These are phyloP conservation scores for Cyanidium caldarium DNA, from an alignment of 23 red algal genomes.

Conservation along the genomic window DNA sequence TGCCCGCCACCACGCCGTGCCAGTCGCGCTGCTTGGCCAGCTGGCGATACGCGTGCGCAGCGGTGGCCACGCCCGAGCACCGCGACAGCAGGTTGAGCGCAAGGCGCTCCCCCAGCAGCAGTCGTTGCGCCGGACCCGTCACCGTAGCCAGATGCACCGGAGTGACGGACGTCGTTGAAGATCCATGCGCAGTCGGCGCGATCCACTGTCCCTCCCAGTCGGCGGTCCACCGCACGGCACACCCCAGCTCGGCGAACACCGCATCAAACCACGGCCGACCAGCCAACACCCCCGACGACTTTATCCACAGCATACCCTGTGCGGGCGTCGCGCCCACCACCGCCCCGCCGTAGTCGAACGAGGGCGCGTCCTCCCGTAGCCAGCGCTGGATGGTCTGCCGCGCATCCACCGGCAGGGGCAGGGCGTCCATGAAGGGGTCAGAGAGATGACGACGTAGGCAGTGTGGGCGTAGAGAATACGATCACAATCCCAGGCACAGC, in stretches of 20 bases:
- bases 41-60: constrained; percentile 1
- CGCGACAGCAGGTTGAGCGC: constrained; percentile 61
- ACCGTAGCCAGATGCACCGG: constrained; percentile 27
- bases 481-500: too few relatives aligned
- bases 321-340: constrained; percentile 9
- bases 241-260: constrained; percentile 46
- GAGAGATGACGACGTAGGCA: too few relatives aligned
- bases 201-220: not conserved
- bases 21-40: constrained; percentile 22
- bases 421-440: too few relatives aligned
- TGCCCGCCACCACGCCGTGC: constrained; percentile 59
- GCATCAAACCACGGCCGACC: constrained; percentile 69
- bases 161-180: not conserved
- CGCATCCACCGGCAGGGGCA: not conserved
- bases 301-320: constrained; percentile 42
- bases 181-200: not conserved
- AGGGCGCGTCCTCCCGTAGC: constrained; percentile 75
- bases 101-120: constrained; percentile 66
- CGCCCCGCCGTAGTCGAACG: constrained; percentile 48
- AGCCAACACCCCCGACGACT: constrained; percentile 45
- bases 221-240: constrained; percentile 31
- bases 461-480: too few relatives aligned
- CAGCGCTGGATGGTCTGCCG: constrained; percentile 6
- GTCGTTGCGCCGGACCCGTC: constrained; percentile 18
- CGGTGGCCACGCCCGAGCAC: constrained; percentile 56